phyloP scores from a whole-genome alignment of 345 rosid genomes.

The Eucalyptus shirleyi region DNA sequence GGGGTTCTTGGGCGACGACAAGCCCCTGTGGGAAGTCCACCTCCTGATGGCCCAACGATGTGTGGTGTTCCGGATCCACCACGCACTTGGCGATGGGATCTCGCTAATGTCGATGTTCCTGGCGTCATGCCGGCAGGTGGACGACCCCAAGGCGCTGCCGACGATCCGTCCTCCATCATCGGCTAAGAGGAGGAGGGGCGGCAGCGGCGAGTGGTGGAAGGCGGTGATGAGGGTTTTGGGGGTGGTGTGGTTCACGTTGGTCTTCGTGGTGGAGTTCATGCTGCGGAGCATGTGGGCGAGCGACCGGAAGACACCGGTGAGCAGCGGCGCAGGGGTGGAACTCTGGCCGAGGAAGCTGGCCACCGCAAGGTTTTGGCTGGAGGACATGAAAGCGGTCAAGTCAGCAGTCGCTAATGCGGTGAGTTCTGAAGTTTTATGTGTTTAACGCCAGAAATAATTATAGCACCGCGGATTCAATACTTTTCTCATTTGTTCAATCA shows the following conservation, averaged over 20 bases:
- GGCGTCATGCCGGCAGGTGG: conserved; percentile 15
- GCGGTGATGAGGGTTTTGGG: neutral
- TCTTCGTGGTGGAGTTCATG: conserved; percentile 15
- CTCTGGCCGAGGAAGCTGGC: conserved; percentile 53
- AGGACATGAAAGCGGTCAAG: conserved; percentile 49
- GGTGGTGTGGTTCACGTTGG: conserved; percentile 25
- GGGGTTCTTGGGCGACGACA: conserved; percentile 12
- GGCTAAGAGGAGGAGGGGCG: neutral
- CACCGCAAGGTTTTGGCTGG: conserved; percentile 35
- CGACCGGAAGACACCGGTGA: conserved; percentile 21
- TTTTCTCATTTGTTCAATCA: neutral
- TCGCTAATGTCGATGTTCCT: conserved; percentile 45
- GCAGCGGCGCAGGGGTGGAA: conserved; percentile 59
- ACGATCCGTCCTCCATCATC: neutral
- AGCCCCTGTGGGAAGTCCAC: conserved; percentile 57
- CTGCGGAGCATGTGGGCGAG: conserved; percentile 14
- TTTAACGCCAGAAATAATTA: neutral
- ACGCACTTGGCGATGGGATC: conserved; percentile 51
- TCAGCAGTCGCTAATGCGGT: conserved; percentile 23
- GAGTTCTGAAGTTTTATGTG: neutral
- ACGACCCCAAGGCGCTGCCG: conserved; percentile 18
- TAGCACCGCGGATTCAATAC: neutral
- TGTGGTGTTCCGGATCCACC: conserved; percentile 33
- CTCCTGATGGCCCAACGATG: conserved; percentile 16
- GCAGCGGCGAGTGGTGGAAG: neutral